Conservation (phyloP, 2,329 filamentous ascomycete genomes). For the Clonostachys chloroleuca region DNA sequence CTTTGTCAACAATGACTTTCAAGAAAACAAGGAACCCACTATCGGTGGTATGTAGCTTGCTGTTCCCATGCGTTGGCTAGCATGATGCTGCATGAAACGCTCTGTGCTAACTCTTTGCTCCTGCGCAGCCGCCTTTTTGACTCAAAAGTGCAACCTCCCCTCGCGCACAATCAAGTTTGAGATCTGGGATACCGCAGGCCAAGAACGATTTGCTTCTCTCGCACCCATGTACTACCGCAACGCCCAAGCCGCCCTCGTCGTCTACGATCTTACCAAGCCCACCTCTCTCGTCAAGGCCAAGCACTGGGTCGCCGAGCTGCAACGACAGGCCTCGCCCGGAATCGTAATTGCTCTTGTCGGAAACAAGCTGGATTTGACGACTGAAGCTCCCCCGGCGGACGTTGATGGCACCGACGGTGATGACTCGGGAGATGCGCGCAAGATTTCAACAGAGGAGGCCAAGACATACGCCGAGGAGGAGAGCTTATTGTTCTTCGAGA, state of each 20-base stretch:
- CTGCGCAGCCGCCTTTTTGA: constrained; percentile 81
- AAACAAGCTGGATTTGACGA: constrained; percentile 91
- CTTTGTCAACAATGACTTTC: constrained; percentile 99
- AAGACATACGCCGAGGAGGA: constrained; percentile 94
- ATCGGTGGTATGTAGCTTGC: constrained; percentile 73
- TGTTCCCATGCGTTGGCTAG: neutral
- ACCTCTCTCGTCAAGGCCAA: constrained; percentile 94
- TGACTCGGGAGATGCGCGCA: constrained; percentile 70
- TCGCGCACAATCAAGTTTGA: constrained; percentile 89
- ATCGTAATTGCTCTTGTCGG: constrained; percentile 97
- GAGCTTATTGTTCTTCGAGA: constrained; percentile 92
- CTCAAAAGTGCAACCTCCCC: constrained; percentile 96
- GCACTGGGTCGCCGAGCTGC: constrained; percentile 97
- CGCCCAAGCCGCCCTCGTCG: constrained; percentile 92
- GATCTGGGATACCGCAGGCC: constrained; percentile 98
- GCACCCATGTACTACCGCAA: constrained; percentile 99
- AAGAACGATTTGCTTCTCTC: constrained; percentile 94
- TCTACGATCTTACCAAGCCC: constrained; percentile 97
- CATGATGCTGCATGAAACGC: neutral
- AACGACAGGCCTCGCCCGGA: constrained; percentile 90
- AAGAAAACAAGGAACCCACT: constrained; percentile 99
- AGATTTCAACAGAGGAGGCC: constrained; percentile 87
- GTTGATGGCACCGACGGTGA: constrained; percentile 53
- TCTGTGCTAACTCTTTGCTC: neutral
- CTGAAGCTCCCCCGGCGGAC: constrained; percentile 42